Evolutionary conservation across 805 yeast genomes (phyloP), one percentile per base, ranked within the genome.

Genomic region (Middelhovenomyces tepae): DNA sequence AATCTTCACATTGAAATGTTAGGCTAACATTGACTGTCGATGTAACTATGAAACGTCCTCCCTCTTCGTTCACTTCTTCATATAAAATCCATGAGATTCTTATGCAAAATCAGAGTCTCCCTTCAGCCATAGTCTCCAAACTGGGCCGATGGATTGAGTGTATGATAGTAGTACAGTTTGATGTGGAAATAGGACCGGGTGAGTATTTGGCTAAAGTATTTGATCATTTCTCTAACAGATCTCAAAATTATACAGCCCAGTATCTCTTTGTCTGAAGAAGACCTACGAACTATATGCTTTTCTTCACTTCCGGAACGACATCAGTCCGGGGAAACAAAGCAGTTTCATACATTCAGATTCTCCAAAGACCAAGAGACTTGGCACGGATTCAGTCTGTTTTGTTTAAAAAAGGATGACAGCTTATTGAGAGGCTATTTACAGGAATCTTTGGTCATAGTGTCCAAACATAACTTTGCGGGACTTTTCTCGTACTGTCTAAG

Each of bases 41-140:
- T n/a, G n/a, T n/a, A n/a, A n/a, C n/a, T n/a, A n/a, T n/a, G n/a
- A n/a, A n/a, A n/a, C n/a, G n/a, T n/a, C n/a, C n/a, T 55, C 68
- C 50, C 53, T 59, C 34, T 56, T 55, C 51, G 58, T 66, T 47
- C 71, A 51, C 42, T 62, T 56, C 41, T 56, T 60, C 22, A 75
- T 78, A 45, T 73, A 75, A 39, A 10, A 44, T 47, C 43, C 51
- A 48, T 28, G 50, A 48, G 30, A 31, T 40, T 14, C 36, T 47
- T 26, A 40, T 48, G 13, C 31, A 32, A 10, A 34, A 37, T 14
- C 18, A 25, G 22, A 32, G 28, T n/a, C 35, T 43, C 14, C 38
- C 39, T 15, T 19, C 28, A 7, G 8, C 33, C 11, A 31, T 35
- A 10, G 25, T 34, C 7, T 27, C 40, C 5, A 22, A 27, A 1